These are phyloP conservation scores for Hyaloraphidium curvatum DNA, from an alignment of 192 early-diverging fungal genomes.

Conservation along the genomic window DNA sequence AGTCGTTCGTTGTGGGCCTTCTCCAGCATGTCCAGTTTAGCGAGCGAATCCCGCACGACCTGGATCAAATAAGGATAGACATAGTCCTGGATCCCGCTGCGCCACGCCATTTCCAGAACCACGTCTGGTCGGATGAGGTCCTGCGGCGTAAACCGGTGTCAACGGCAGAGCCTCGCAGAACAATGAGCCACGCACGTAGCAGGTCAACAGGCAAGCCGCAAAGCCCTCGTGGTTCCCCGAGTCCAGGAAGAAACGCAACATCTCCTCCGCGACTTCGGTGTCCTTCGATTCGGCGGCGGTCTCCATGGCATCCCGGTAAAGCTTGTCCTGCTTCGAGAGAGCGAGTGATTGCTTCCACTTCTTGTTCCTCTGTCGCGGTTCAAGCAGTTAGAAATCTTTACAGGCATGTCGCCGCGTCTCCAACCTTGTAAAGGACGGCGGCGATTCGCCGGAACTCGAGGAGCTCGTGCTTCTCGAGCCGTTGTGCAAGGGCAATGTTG, in stretches of 20 bases:
- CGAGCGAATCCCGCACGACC: conserved; percentile 45
- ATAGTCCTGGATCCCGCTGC: conserved; percentile 72
- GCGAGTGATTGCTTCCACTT: conserved; percentile 89
- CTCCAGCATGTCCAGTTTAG: conserved; percentile 28
- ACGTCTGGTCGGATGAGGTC: conserved; percentile 85
- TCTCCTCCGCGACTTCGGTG: conserved; percentile 78
- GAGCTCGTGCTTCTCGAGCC: conserved; percentile 88
- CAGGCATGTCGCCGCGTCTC: background rate
- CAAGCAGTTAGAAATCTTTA: background rate
- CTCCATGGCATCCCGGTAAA: conserved; percentile 98
- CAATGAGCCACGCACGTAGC: conserved; percentile 31
- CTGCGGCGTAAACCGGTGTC: background rate
- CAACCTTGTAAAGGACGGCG: conserved; percentile 76
- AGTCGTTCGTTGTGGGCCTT: conserved; percentile 22
- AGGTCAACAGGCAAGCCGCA: conserved; percentile 76
- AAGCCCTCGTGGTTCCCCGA: conserved; percentile 83
- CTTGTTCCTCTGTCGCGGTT: conserved; percentile 46
- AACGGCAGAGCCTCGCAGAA: background rate
- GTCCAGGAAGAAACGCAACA: conserved; percentile 90
- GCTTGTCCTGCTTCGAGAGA: conserved; percentile 88
- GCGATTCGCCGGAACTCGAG: conserved; percentile 96
- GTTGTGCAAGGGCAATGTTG: conserved; percentile 67
- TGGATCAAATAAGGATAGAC: conserved; percentile 98
- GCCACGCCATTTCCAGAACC: conserved; percentile 84
- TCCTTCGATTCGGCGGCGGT: conserved; percentile 82